Evolutionary conservation across 176 grass and related monocot genomes (phyloP).

Genomic region (Saccharum officinarum): DNA sequence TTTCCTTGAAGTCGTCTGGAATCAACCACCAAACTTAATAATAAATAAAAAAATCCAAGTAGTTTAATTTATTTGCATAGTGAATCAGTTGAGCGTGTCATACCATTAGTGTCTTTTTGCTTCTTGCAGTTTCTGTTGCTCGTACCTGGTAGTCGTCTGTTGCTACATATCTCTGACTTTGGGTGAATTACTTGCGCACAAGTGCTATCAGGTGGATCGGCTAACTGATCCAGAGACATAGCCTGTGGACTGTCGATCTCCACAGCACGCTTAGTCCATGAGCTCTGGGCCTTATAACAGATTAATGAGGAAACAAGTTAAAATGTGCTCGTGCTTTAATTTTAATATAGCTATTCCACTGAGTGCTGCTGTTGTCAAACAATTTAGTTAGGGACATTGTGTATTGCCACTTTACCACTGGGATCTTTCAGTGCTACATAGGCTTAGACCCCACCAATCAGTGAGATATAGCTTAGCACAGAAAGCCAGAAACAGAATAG

Average conservation of each 20-base stretch:
- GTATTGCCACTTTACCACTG: not conserved
- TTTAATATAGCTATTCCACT: not conserved
- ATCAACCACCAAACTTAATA: slow-evolving; percentile 15
- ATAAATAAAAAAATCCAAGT: not conserved
- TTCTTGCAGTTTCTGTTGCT: slow-evolving; percentile 41
- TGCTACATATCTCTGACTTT: slow-evolving; percentile 58
- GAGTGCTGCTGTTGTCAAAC: not conserved
- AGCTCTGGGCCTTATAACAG: slow-evolving; percentile 63
- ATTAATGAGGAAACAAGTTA: slow-evolving; percentile 18
- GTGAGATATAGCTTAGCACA: not conserved
- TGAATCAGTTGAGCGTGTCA: slow-evolving; percentile 4
- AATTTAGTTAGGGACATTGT: not conserved
- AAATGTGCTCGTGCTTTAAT: not conserved
- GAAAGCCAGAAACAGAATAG: not conserved
- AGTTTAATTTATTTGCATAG: not conserved
- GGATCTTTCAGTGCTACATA: not conserved
- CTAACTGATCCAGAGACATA: slow-evolving; percentile 69
- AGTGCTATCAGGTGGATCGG: slow-evolving; percentile 71
- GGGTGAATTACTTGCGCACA: slow-evolving; percentile 71
- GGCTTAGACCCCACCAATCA: not conserved
- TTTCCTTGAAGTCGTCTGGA: slow-evolving; percentile 67
- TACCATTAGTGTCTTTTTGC: slow-evolving; percentile 66
- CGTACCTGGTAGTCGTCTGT: slow-evolving; percentile 42
- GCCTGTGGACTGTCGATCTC: slow-evolving; percentile 68
- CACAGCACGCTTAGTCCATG: slow-evolving; percentile 77